Evolutionary conservation across 441 rosid species (phyloP).

Genomic region (Iberis amara): DNA sequence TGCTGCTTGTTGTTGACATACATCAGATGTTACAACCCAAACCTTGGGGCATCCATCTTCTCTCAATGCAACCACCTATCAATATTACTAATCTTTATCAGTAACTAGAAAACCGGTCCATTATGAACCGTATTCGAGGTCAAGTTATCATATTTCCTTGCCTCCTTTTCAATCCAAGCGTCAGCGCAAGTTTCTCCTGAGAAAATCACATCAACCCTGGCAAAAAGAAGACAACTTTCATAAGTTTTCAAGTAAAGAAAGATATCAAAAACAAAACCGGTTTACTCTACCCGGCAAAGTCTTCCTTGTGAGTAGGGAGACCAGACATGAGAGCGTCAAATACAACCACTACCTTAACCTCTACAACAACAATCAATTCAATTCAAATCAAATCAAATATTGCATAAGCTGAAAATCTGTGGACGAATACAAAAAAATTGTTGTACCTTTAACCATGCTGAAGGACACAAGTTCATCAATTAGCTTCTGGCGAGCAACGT

Average conservation of each 20-base stretch:
- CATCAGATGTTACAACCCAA: slow-evolving; percentile 95
- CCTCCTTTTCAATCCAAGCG: slow-evolving; percentile 95
- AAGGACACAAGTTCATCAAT: slow-evolving; percentile 71
- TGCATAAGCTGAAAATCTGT: too few species aligned
- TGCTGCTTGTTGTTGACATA: slow-evolving; percentile 69
- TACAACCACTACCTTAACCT: slow-evolving; percentile 84
- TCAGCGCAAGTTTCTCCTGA: slow-evolving; percentile 83
- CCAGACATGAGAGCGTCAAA: slow-evolving; percentile 94
- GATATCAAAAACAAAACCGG: neutral
- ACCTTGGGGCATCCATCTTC: slow-evolving; percentile 88
- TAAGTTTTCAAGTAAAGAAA: slow-evolving; percentile 11
- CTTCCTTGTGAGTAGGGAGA: slow-evolving; percentile 79
- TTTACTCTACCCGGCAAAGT: slow-evolving; percentile 50
- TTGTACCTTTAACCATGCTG: slow-evolving; percentile 62
- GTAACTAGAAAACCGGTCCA: neutral
- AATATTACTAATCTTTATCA: slow-evolving; percentile 18
- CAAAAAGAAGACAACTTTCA: slow-evolving; percentile 24
- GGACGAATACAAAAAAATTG: too few species aligned
- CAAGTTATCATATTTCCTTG: slow-evolving; percentile 22
- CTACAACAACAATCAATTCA: slow-evolving; percentile 37
- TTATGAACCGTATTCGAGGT: too few species aligned
- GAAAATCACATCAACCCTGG: slow-evolving; percentile 74
- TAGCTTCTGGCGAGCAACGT: slow-evolving; percentile 73
- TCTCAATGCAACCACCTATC: slow-evolving; percentile 74
- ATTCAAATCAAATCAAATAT: slow-evolving; percentile 22